Percentiles rank a stretch among this genome's conserved stretches.
phyloP scores from a whole-genome alignment of 805 yeast species.

The Ogataea pini region DNA sequence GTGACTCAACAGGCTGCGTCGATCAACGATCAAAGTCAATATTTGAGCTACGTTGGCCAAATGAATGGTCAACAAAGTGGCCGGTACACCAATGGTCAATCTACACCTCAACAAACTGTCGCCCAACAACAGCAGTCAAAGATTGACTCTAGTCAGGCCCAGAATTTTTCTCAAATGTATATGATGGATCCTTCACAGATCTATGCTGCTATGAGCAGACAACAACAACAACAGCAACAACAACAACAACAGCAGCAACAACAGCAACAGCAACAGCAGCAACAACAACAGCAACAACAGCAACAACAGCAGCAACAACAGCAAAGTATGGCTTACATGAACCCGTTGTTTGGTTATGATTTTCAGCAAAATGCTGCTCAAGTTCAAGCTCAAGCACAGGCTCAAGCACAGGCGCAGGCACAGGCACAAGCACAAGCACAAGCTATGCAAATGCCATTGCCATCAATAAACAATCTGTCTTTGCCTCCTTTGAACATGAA shows the following conservation, averaged over 20 bases:
- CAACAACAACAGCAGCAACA: slow-evolving; percentile 27
- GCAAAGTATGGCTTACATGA: slow-evolving; percentile 20
- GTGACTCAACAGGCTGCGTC: slow-evolving; percentile 24
- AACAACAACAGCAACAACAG: slow-evolving; percentile 24
- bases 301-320: slow-evolving; percentile 21
- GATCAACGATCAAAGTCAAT: slow-evolving; percentile 24
- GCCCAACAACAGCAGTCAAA: slow-evolving; percentile 21
- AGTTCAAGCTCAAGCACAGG: slow-evolving; percentile 21
- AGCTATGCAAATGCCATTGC: slow-evolving; percentile 27
- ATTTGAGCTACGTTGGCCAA: slow-evolving; percentile 24
- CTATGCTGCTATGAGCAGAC: slow-evolving; percentile 27
- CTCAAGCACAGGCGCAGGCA: slow-evolving; percentile 21
- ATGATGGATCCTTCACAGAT: slow-evolving; percentile 27
- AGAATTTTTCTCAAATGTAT: slow-evolving; percentile 22
- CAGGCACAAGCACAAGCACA: slow-evolving; percentile 19
- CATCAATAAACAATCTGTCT: slow-evolving; percentile 34
- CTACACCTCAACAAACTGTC: slow-evolving; percentile 15
- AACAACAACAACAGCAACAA: slow-evolving; percentile 17
- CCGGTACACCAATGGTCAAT: slow-evolving; percentile 22
- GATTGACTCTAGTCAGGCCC: slow-evolving; percentile 21
- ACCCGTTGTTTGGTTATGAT: slow-evolving; percentile 25
- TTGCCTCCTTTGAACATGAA: slow-evolving; percentile 36
- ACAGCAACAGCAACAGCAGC: slow-evolving; percentile 18
- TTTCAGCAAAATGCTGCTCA: slow-evolving; percentile 23
- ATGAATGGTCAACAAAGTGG: slow-evolving; percentile 24